Conservation (phyloP, 2,329 filamentous ascomycete species). For the Diaporthe sp. region DNA sequence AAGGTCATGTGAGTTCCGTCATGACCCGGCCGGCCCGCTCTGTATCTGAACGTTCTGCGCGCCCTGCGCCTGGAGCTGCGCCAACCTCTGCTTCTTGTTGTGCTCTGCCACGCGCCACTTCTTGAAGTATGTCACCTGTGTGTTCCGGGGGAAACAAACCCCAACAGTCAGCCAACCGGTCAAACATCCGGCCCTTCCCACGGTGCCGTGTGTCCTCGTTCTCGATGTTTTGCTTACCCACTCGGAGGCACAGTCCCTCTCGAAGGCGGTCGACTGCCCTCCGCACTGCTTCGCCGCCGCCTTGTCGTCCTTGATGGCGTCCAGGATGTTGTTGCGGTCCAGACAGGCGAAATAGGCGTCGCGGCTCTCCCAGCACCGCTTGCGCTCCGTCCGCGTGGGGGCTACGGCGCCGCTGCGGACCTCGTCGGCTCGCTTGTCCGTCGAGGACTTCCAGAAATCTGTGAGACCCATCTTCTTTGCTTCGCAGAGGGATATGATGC, state of each 20-base stretch:
- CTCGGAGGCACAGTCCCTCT: conserved; percentile 86
- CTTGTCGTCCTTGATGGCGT: conserved; percentile 65
- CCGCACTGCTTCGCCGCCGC: conserved; percentile 57
- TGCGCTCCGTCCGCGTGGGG: conserved; percentile 86
- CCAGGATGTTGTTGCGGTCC: conserved; percentile 84
- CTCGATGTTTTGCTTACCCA: conserved; percentile 76
- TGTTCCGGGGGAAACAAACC: neutral
- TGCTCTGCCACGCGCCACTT: conserved; percentile 94
- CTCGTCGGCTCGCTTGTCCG: conserved; percentile 64
- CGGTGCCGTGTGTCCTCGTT: too few species aligned
- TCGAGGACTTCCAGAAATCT: conserved; percentile 52
- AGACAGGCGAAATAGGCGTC: conserved; percentile 92
- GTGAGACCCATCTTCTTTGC: conserved; percentile 63
- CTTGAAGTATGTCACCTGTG: conserved; percentile 95
- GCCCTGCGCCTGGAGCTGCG: conserved; percentile 80
- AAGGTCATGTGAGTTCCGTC: neutral
- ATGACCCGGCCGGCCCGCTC: conserved; percentile 43
- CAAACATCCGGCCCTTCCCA: neutral
- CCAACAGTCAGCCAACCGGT: neutral
- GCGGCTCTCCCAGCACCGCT: conserved; percentile 89
- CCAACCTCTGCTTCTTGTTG: conserved; percentile 84
- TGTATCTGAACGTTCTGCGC: conserved; percentile 69
- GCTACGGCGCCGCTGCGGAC: conserved; percentile 74
- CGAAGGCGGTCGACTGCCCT: conserved; percentile 70
- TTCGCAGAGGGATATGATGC: conserved; percentile 27